phyloP scores from a whole-genome alignment of 805 yeast species.

The Lipomyces japonicus region DNA sequence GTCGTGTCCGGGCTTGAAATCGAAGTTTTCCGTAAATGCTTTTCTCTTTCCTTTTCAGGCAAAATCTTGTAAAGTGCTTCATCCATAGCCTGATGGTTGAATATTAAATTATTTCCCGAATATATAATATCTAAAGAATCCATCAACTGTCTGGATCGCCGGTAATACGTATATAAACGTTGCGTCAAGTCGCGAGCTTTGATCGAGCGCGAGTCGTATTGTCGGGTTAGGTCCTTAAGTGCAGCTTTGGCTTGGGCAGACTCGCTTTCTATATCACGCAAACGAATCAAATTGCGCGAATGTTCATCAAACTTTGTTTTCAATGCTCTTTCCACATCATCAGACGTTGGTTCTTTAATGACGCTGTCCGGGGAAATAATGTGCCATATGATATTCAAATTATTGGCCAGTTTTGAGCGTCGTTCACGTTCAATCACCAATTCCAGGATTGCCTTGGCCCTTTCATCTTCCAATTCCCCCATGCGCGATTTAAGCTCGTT shows the following conservation, averaged over 20 bases:
- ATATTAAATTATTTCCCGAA: constrained; percentile 9
- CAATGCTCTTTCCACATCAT: constrained; percentile 3
- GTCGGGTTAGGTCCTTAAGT: not conserved
- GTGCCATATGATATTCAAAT: constrained; percentile 1
- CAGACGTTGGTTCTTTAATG: constrained; percentile 3
- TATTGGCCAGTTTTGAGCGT: not conserved
- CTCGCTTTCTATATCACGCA: constrained; percentile 8
- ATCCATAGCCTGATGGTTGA: constrained; percentile 7
- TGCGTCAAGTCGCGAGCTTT: constrained; percentile 47
- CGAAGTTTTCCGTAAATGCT: constrained; percentile 3
- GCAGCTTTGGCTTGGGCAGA: constrained; percentile 1
- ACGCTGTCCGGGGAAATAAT: constrained; percentile 2
- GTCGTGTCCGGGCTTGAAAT: constrained; percentile 5
- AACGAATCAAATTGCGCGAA: not conserved
- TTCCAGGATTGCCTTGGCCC: not conserved
- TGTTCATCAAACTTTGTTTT: not conserved
- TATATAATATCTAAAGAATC: constrained; percentile 12
- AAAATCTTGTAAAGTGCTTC: constrained; percentile 20
- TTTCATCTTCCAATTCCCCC: constrained; percentile 7
- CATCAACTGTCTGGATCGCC: constrained; percentile 29
- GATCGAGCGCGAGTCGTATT: constrained; percentile 20
- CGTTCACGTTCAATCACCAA: not conserved
- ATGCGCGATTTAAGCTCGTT: constrained; percentile 2
- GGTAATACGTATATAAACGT: constrained; percentile 37
- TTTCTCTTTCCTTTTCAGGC: constrained; percentile 20